Base-by-base conservation (phyloP, 202 grass and related monocot species). In the Carex arenaria region DNA sequence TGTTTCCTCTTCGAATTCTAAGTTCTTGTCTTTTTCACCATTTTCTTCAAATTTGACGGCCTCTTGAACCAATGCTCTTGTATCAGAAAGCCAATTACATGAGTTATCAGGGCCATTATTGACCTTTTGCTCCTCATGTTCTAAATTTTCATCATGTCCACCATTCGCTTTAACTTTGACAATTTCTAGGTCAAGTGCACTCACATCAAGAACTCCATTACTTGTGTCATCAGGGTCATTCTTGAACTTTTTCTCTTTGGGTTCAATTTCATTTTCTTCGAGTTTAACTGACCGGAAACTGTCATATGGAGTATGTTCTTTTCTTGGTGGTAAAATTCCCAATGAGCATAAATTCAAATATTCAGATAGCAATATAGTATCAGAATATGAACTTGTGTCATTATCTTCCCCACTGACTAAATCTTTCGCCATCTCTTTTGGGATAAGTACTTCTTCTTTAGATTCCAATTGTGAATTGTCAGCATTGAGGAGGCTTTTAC, bases 261-360 rank as follows among this genome's bases (percentile, higher is more conserved):
- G 15, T 81, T 28, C 14, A 51, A 9, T 49, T 81, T 64, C 38
- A 55, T 28, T n/a, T n/a, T 10, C 72, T 57, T 76, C 72, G 36
- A 76, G 28, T 76, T 76, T 76, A 57, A 32, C 52, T 30, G n/a
- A 34, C 14, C 23, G 47, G 28, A 56, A 76, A 53, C 53, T 47
- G 59, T 28, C 40, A 23, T 14, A 7, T 66, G 22, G 42, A 52
- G 40, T 65, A 8, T 49, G 61, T 22, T 68, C 64, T 57, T 69
- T 70, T 82, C 34, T 69, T 70, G 64, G 80, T 56, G 28, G 80
- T 15, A 62, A 54, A 55, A 11, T 82, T 57, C 65, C 13, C 30
- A 38, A 81, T 0, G 80, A 82, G 47, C 80, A 82, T 28, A 82
- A 82, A 67, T 82, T 82, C 62, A 82, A 82, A 68, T 67, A 82